Conservation (phyloP, 2,329 filamentous ascomycete species). For the Fusarium coffeatum region DNA sequence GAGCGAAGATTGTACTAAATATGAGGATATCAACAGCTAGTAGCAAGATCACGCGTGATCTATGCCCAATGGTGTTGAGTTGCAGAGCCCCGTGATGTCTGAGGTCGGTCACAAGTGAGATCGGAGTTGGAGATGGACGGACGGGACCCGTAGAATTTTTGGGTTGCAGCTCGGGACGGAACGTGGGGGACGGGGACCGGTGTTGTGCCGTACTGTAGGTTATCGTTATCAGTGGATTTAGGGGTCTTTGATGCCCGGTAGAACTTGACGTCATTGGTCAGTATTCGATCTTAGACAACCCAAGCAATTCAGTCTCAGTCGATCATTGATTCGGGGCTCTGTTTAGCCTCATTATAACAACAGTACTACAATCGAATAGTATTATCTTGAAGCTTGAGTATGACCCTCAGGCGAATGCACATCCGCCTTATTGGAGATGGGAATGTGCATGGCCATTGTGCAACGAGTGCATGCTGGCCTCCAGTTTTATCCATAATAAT, state of each 20-base stretch:
- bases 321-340: neutral
- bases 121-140: neutral
- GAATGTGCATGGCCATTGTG: conserved; percentile 7
- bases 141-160: conserved; percentile 29
- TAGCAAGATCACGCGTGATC: conserved; percentile 22
- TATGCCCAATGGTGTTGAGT: conserved; percentile 31
- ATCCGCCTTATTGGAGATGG: neutral
- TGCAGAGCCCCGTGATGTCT: conserved; percentile 32
- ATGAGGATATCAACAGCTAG: neutral
- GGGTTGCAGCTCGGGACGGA: conserved; percentile 21
- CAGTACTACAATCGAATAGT: neutral
- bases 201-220: conserved; percentile 31
- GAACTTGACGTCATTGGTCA: conserved; percentile 28
- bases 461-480: neutral
- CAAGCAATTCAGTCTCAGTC: neutral
- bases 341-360: neutral
- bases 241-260: conserved; percentile 11
- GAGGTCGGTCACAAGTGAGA: conserved; percentile 29
- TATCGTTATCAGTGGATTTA: conserved; percentile 26
- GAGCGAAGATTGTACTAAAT: neutral
- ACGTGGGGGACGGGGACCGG: conserved; percentile 42
- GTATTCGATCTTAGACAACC: neutral
- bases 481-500: neutral
- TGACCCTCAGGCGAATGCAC: neutral
- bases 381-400: neutral